Evolutionary conservation across 164 flowering plant species (phyloP), one percentile per base, ranked within the genome.

Genomic region (Santalum album): DNA sequence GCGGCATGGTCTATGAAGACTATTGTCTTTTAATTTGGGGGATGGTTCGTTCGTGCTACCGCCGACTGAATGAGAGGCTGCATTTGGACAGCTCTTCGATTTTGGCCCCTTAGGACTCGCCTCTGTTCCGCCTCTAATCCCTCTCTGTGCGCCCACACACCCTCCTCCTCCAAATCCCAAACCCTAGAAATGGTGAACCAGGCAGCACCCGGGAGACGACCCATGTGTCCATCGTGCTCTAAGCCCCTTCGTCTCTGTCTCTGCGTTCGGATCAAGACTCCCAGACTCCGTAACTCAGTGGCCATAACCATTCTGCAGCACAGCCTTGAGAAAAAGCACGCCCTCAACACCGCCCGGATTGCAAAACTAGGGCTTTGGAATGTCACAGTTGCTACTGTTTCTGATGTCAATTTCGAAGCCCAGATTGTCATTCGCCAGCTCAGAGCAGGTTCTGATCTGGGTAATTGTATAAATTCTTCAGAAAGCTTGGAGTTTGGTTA

Each of bases 261-360:
- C 59, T 89, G 95, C 66, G 38, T 27, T 25, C 69, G 90, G 38
- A 46, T 89, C 59, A 76, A 56, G 53, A 40, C 67, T 19, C 78
- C 71, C 23, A 53, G 55, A 24, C 62, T 81, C 22, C 64, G 79
- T 1, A 86, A 82, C 62, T 55, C 80, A 1, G 75, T 84, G 0
- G 35, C 70, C 20, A 72, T 90, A 20, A 86, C 92, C 25, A 72
- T 90, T 63, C 80, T 90, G 19, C 95, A 81, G 58, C 92, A 86
- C 73, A 73, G 62, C 56, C 72, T 70, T 3, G 92, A 90, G 76
- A 73, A 53, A 24, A 81, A 72, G 11, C 95, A 90, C 47, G 86
- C 87, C 9, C 80, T 84, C 22, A 86, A 86, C 65, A 82, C 95
- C 42, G 58, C 88, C 1, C 74, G 87, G 57, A 84, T 90, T 52